Evolutionary conservation across 805 yeast genomes (phyloP), one percentile per base, ranked within the genome.

Genomic region (Sungouiella thailandica): DNA sequence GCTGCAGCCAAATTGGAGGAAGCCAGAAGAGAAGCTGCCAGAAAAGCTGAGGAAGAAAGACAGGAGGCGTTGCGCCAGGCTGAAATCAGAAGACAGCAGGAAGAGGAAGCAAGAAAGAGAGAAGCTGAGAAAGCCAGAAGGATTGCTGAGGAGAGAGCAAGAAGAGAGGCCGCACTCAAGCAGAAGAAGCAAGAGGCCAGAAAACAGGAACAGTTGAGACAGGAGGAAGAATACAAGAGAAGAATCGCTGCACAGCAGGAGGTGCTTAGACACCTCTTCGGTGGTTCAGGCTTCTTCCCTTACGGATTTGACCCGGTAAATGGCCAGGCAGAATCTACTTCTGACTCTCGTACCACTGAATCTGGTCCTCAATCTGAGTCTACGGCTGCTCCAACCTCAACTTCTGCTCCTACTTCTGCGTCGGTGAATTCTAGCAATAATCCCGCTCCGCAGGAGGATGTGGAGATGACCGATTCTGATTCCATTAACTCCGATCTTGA

Each of bases 201-300:
- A 28, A 44, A 29, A 6, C 7, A 9, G 14, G 29, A 13, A 2
- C 22, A 28, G 23, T 17, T 19, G 23, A 19, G 22, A 19, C 22
- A 19, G 20, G 23, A 32, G 17, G 24, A 20, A 11, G 38, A 36
- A 23, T 31, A 32, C 15, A 31, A 28, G 25, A 17, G 19, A 17
- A 17, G 27, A 23, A 37, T 32, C 9, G 28, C 32, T 25, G 33
- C 39, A 31, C 52, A 50, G 39, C 58, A 55, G 27, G 42, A 44
- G 18, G 40, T 35, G 12, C 16, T 45, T 19, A 31, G 37, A 9
- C 40, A 35, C 15, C 34, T 47, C 23, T 40, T 47, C 16, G 43
- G 44, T 2, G 36, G 31, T 3, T 17, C 22, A 7, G 22, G 17
- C 11, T 17, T 28, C 27, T 18, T 30, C 15, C 18, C 32, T 9